Conservation (phyloP, 2,329 filamentous ascomycete species). For the Alternaria sp. region DNA sequence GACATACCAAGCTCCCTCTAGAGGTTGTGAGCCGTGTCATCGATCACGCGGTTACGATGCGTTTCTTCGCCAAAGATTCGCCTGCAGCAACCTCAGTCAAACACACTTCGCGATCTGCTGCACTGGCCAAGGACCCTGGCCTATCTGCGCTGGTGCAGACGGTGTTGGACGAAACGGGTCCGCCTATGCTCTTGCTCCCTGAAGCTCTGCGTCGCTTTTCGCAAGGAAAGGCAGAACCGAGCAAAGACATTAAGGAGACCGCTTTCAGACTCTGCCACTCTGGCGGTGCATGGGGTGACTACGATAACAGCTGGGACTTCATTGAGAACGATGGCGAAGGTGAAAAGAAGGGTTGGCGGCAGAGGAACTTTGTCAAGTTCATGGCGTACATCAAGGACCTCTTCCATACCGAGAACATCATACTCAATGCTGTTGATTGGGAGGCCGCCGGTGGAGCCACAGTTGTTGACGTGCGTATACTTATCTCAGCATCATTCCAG, state of each 20-base stretch:
- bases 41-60: constrained; percentile 44
- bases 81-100: constrained; percentile 19
- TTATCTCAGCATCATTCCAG: neutral
- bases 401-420: constrained; percentile 34
- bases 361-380: constrained; percentile 39
- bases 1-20: constrained; percentile 31
- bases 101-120: constrained; percentile 40
- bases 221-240: constrained; percentile 32
- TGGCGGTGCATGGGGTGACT: constrained; percentile 31
- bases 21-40: constrained; percentile 40
- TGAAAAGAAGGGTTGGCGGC: constrained; percentile 39
- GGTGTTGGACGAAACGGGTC: constrained; percentile 31
- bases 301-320: constrained; percentile 35
- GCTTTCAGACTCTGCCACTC: constrained; percentile 39
- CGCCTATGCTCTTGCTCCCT: constrained; percentile 37
- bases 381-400: constrained; percentile 45
- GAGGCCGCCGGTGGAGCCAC: constrained; percentile 26
- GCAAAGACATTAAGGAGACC: constrained; percentile 30
- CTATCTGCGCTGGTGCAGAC: constrained; percentile 34
- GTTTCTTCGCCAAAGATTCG: constrained; percentile 40
- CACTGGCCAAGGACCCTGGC: constrained; percentile 32
- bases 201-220: constrained; percentile 36
- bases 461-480: constrained; percentile 37
- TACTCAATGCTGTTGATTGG: constrained; percentile 38
- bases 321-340: constrained; percentile 41